phyloP scores from a whole-genome alignment of 495 filamentous ascomycete species.

The Zalerion maritima region DNA sequence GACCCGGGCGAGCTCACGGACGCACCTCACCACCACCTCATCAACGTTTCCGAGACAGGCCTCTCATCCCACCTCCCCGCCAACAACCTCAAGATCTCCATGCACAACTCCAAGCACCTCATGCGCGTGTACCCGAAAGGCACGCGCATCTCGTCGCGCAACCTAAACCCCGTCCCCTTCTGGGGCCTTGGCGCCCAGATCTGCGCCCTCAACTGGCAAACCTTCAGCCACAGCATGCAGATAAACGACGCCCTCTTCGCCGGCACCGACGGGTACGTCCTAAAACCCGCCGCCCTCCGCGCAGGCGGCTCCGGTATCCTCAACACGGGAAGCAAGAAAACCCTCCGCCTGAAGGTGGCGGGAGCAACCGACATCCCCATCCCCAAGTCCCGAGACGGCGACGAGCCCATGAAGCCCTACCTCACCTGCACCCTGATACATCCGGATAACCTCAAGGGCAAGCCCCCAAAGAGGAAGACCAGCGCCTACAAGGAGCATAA shows the following conservation, averaged over 20 bases:
- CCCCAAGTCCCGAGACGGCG: constrained; percentile 16
- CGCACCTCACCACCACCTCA: constrained; percentile 38
- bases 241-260: constrained; percentile 42
- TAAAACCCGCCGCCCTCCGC: constrained; percentile 37
- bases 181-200: constrained; percentile 42
- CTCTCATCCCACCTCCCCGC: constrained; percentile 22
- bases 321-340: constrained; percentile 15
- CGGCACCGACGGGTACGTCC: constrained; percentile 36
- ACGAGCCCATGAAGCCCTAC: constrained; percentile 34
- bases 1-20: constrained; percentile 18
- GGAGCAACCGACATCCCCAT: constrained; percentile 36
- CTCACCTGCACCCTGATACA: constrained; percentile 38
- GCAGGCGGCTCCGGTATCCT: constrained; percentile 27
- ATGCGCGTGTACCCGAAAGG: constrained; percentile 45
- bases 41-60: constrained; percentile 40
- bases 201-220: constrained; percentile 44
- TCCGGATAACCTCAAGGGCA: constrained; percentile 20
- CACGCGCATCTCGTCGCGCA: constrained; percentile 38
- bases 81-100: constrained; percentile 23
- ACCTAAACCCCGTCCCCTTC: constrained; percentile 33
- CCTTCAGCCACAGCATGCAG: constrained; percentile 36
- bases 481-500: constrained; percentile 30
- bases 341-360: constrained; percentile 26
- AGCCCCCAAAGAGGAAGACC: constrained; percentile 36
- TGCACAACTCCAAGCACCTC: constrained; percentile 35